A percentile compares a stretch with the other conserved stretches of the same genome.
These are phyloP conservation scores for Astrothelium macrocarpum DNA, from an alignment of 495 filamentous ascomycete species.

Conservation along the genomic window DNA sequence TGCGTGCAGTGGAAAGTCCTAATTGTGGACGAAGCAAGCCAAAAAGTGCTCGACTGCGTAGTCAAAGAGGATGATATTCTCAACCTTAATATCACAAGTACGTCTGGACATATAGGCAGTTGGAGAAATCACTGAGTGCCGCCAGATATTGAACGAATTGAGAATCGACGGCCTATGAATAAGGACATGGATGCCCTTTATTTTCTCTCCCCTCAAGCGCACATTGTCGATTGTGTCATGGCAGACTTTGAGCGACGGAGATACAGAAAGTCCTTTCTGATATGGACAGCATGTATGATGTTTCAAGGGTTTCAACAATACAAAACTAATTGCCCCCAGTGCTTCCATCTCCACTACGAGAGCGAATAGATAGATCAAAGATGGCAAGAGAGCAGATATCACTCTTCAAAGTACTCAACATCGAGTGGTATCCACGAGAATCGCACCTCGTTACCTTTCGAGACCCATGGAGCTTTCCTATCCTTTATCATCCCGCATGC, in stretches of 20 bases:
- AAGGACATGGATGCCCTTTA: slow-evolving; percentile 89
- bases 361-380: slow-evolving; percentile 47
- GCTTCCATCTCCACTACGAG: slow-evolving; percentile 44
- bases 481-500: slow-evolving; percentile 84
- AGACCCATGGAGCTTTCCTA: slow-evolving; percentile 90
- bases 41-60: slow-evolving; percentile 74
- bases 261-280: slow-evolving; percentile 63
- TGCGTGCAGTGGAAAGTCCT: slow-evolving; percentile 85
- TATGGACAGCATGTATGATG: slow-evolving; percentile 72
- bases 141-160: slow-evolving; percentile 84
- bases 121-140: slow-evolving; percentile 25
- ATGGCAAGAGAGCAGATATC: slow-evolving; percentile 64
- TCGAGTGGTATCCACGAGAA: slow-evolving; percentile 85
- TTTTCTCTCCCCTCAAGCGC: slow-evolving; percentile 69
- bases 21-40: slow-evolving; percentile 71
- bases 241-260: slow-evolving; percentile 76
- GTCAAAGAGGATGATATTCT: slow-evolving; percentile 92
- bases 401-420: slow-evolving; percentile 60
- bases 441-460: slow-evolving; percentile 83
- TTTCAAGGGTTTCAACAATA: background rate
- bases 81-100: slow-evolving; percentile 90
- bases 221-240: slow-evolving; percentile 87
- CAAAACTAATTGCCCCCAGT: slow-evolving; percentile 29
- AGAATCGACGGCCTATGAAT: slow-evolving; percentile 68
- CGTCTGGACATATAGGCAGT: slow-evolving; percentile 10